Percentiles rank a stretch among this genome's conserved stretches.
Conservation (phyloP, 495 filamentous ascomycete species). For the Neurospora sp. region DNA sequence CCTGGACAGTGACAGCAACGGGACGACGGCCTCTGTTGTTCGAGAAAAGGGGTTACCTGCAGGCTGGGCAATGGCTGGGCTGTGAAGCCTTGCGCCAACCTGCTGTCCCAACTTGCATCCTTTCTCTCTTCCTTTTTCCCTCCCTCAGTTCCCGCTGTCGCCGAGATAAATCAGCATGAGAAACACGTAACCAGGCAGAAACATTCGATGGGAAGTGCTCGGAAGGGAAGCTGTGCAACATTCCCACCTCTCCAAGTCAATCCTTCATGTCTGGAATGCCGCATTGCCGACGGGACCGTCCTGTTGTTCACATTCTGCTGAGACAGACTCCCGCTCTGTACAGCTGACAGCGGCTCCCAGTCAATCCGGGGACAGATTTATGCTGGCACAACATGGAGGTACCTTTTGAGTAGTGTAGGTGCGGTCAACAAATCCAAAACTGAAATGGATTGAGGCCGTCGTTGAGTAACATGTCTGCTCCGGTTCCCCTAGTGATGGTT, state of each 20-base stretch:
- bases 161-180: not conserved
- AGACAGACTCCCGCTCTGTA: not conserved
- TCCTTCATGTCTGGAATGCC: not conserved
- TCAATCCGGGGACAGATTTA: not conserved
- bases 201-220: not conserved
- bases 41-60: not conserved
- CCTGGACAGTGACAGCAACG: not conserved
- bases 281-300: not conserved
- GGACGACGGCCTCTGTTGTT: not conserved
- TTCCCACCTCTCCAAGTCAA: not conserved
- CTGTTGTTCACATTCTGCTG: not conserved
- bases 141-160: not conserved
- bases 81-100: not conserved
- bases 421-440: not conserved
- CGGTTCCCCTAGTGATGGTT: not conserved
- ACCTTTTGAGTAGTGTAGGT: not conserved
- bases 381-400: not conserved
- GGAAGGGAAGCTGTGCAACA: not conserved
- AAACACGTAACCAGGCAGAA: not conserved
- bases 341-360: not conserved
- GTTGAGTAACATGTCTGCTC: not conserved
- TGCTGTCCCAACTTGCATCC: not conserved
- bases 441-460: not conserved
- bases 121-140: not conserved
- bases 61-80: not conserved